Conservation (phyloP, 1,139 yeast species). For the Meyerozyma carpophila region DNA sequence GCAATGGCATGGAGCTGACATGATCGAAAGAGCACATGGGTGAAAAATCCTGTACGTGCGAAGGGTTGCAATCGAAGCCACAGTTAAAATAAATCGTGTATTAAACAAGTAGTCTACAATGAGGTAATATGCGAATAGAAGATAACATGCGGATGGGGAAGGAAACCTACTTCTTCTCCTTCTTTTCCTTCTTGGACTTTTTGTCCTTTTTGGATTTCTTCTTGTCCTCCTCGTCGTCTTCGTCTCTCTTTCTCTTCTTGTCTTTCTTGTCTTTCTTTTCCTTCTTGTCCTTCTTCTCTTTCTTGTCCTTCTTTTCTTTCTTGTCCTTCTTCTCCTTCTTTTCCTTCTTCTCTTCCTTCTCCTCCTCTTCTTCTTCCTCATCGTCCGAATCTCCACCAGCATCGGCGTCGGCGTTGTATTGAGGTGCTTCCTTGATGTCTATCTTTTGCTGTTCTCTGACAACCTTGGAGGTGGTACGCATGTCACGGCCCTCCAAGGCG, state of each 20-base stretch:
- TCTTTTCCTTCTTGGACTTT: constrained; percentile 25
- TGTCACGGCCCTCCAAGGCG: constrained; percentile 90
- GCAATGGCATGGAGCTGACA: constrained; percentile 1
- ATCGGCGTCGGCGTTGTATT: constrained; percentile 94
- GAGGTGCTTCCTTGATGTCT: constrained; percentile 75
- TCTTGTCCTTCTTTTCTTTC: constrained; percentile 43
- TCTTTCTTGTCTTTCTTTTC: constrained; percentile 22
- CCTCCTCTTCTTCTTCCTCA: constrained; percentile 36
- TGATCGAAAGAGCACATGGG: background rate
- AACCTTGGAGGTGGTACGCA: constrained; percentile 76
- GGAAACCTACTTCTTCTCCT: constrained; percentile 8
- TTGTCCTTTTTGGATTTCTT: constrained; percentile 44
- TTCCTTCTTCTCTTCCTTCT: constrained; percentile 46
- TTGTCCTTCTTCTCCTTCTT: constrained; percentile 29
- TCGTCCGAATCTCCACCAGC: constrained; percentile 37
- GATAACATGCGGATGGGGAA: background rate
- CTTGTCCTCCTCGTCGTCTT: constrained; percentile 37
- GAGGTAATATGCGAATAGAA: constrained; percentile 1
- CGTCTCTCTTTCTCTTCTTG: constrained; percentile 25
- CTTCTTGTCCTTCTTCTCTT: constrained; percentile 28
- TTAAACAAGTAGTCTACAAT: constrained; percentile 1
- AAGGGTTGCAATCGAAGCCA: background rate
- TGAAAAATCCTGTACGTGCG: constrained; percentile 2
- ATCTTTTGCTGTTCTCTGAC: constrained; percentile 76
- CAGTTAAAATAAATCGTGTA: background rate